These are phyloP conservation scores for Coemansia sp. DNA, from an alignment of 192 early-diverging fungal species.

Conservation along the genomic window DNA sequence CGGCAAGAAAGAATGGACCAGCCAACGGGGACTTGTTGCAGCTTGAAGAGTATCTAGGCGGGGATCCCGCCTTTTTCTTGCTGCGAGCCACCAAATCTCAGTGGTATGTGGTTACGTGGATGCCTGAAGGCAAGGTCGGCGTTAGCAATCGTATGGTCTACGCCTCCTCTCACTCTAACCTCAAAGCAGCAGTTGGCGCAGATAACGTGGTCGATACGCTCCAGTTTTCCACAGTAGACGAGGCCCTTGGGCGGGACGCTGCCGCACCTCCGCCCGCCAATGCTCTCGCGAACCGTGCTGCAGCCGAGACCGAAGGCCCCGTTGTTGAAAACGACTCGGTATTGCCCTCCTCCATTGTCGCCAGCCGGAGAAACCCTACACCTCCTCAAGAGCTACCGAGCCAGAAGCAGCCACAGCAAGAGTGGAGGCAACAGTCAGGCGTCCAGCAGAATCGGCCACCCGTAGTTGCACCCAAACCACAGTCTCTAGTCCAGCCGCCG, in stretches of 20 bases:
- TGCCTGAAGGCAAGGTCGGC: constrained; percentile 55
- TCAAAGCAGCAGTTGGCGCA: constrained; percentile 51
- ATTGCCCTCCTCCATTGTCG: background rate
- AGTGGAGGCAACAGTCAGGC: background rate
- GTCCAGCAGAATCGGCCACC: constrained; percentile 12
- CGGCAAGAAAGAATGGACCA: constrained; percentile 39
- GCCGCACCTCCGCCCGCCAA: background rate
- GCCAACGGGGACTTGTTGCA: constrained; percentile 43
- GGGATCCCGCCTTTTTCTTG: constrained; percentile 42
- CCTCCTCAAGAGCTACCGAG: background rate
- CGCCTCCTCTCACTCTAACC: constrained; percentile 48
- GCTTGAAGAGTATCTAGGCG: constrained; percentile 31
- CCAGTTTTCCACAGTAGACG: constrained; percentile 48
- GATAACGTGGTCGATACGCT: constrained; percentile 29
- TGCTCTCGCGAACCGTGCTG: background rate
- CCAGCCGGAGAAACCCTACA: background rate
- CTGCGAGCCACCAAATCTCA: constrained; percentile 29
- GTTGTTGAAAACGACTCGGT: background rate
- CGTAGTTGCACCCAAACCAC: constrained; percentile 37
- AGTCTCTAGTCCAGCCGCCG: constrained; percentile 4
- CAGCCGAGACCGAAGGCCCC: background rate
- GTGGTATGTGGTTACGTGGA: constrained; percentile 58
- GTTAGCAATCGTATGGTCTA: constrained; percentile 58
- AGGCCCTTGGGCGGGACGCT: constrained; percentile 28
- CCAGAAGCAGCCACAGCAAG: background rate